Evolutionary conservation across 352 stramenopile species (phyloP), one percentile per base, ranked within the genome.

Genomic region (Phytophthora crassamura): DNA sequence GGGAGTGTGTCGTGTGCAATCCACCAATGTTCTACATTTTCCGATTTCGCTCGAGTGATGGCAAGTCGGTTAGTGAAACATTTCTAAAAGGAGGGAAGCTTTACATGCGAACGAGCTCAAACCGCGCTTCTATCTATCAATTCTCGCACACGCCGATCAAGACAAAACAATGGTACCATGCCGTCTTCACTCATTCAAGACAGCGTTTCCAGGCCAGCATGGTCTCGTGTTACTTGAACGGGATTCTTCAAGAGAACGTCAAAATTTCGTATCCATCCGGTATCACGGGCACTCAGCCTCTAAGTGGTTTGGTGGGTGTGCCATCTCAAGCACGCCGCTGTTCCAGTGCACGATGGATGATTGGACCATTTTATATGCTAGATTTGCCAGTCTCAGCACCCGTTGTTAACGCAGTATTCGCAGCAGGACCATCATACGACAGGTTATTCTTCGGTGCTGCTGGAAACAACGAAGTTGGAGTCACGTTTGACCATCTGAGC

Each of bases 161-260:
- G 39, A 47, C 61, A 28, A 59, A 52, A 0, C 38, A 57, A 35
- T 93, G 84, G 84, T 67, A 91, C 35, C 82, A 91, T 45, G 73
- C 69, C 0, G 69, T 77, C 2, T 69, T 93, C 34, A 77, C 84
- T 18, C 84, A 93, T 55, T 66, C 80, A 12, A 78, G 69, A 20
- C 84, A 93, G 40, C 77, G 84, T 11, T 93, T 93, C 47, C 84
- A 93, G 49, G 82, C 83, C 10, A 91, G 80, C 28, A 80, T 82
- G 28, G 76, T 77, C 25, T 82, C 72, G 12, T 80, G 82, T 7
- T 91, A 88, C 36, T 47, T 93, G 7, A 81, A 93, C 28, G 84
- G 84, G 1, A 48, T 90, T 48, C 42, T 89, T 12, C 78, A 89
- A 54, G 84, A 93, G 42, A 85, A 69, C 5, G 69, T 76, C n/a